Conservation (phyloP, 2,329 filamentous ascomycete genomes). For the Cadophora gregata region DNA sequence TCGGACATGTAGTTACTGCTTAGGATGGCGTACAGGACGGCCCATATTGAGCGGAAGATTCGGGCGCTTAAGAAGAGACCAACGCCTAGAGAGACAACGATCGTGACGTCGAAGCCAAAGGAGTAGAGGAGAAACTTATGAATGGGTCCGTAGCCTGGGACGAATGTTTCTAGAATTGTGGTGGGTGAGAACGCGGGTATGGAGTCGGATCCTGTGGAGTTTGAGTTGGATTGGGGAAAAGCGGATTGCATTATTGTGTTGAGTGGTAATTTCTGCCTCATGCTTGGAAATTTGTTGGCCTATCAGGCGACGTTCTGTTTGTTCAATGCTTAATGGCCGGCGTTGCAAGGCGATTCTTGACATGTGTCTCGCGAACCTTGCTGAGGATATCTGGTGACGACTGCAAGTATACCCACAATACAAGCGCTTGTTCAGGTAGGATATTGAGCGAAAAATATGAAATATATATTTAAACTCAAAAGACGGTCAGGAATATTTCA, state of each 20-base stretch:
- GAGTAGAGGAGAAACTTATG: slow-evolving; percentile 41
- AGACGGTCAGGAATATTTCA: not conserved
- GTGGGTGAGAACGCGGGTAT: slow-evolving; percentile 32
- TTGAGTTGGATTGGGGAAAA: slow-evolving; percentile 26
- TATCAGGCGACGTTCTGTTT: slow-evolving; percentile 11
- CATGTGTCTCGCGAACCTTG: not conserved
- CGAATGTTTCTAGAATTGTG: slow-evolving; percentile 42
- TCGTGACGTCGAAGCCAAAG: slow-evolving; percentile 42
- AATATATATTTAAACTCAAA: not conserved
- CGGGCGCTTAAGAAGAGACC: slow-evolving; percentile 50
- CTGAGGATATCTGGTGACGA: not conserved
- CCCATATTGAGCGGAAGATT: slow-evolving; percentile 47
- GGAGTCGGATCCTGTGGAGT: slow-evolving; percentile 17
- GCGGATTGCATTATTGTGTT: slow-evolving; percentile 30
- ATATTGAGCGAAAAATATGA: not conserved
- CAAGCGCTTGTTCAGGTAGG: too few species aligned
- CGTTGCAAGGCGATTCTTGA: not conserved
- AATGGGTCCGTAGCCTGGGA: slow-evolving; percentile 43
- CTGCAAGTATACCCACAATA: not conserved
- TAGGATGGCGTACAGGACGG: slow-evolving; percentile 47
- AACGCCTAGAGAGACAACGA: slow-evolving; percentile 39
- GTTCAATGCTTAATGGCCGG: too few species aligned
- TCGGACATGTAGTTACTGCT: slow-evolving; percentile 56
- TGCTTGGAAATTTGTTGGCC: slow-evolving; percentile 9
- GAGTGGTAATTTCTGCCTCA: slow-evolving; percentile 31